phyloP scores from a whole-genome alignment of 192 early-diverging fungal species.

The Allomyces javanicus region DNA sequence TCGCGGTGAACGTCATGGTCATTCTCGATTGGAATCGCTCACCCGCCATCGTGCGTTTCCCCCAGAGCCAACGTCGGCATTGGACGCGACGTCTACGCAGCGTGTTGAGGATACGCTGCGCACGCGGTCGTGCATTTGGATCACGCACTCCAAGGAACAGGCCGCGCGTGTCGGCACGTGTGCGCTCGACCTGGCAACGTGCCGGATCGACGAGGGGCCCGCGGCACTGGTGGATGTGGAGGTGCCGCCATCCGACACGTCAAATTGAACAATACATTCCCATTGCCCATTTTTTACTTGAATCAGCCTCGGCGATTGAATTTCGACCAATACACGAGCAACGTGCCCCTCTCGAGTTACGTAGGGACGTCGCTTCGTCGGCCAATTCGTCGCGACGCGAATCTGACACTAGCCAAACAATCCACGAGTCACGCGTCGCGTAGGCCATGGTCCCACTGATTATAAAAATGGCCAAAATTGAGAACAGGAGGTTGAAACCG shows the following conservation, averaged over 20 bases:
- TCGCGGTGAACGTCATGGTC: neutral
- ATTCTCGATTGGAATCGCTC: neutral
- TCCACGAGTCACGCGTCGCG: slow-evolving; percentile 13
- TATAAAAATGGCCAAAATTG: slow-evolving; percentile 10
- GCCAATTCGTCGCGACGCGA: no score
- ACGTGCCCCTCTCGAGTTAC: neutral
- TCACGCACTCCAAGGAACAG: neutral
- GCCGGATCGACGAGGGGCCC: no score
- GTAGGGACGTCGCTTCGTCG: no score
- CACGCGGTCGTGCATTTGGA: neutral
- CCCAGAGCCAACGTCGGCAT: neutral
- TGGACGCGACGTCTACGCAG: neutral
- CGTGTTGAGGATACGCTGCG: neutral
- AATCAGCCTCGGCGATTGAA: no score
- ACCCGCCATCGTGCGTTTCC: no score
- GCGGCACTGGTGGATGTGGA: no score
- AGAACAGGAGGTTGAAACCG: slow-evolving; percentile 22
- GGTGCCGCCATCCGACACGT: no score
- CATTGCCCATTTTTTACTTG: no score
- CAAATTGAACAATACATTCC: no score
- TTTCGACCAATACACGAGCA: neutral
- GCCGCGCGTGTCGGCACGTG: neutral
- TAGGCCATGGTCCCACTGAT: slow-evolving; percentile 20
- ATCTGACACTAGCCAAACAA: neutral
- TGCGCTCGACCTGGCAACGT: no score